Evolutionary conservation across 352 stramenopile genomes (phyloP), one percentile per base, ranked within the genome.

Genomic region (Pythium apleroticum): DNA sequence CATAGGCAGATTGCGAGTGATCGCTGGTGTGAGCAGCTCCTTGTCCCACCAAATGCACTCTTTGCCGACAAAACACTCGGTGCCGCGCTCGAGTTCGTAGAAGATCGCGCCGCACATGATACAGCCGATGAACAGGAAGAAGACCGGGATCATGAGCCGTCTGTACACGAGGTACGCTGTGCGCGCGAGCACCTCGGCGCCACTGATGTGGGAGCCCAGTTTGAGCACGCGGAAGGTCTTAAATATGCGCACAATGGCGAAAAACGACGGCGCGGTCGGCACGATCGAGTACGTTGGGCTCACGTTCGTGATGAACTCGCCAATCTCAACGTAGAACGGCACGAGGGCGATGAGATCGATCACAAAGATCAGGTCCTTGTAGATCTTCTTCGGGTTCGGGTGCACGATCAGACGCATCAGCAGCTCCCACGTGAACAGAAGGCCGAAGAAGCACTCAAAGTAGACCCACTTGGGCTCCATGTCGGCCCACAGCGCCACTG

Each of bases 141-240:
- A 91, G 17, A 91, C 62, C 84, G 82, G 84, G 37, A 93, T 88
- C 39, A 78, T 73, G 0, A 93, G 72, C 19, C 74, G 84, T 31
- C 76, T 77, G 69, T 72, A 88, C 4, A 90, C 75, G 46, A 72
- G 59, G 33, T 74, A 64, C 0, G 82, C 81, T 5, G 84, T 93
- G 12, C 67, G 78, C 22, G 77, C 73, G 12, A 93, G 64, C 20
- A 93, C 72, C 58, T 89, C 77, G 6, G 79, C 88, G 37, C 77
- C 80, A 46, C 76, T 75, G 49, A 93, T 88, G 59, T 93, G 82
- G 79, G 75, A 50, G n/a, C 77, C 85, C 17, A 93, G 65, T 46
- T 91, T 93, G 28, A 93, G 68, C n/a, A 93, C 86, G 3, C 84
- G 85, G 62, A 86, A 78, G n/a, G 83, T 90, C 48, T 91, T 93